These are phyloP conservation scores for Exophiala bonariae DNA, from an alignment of 2,329 filamentous ascomycete species.

Conservation along the genomic window DNA sequence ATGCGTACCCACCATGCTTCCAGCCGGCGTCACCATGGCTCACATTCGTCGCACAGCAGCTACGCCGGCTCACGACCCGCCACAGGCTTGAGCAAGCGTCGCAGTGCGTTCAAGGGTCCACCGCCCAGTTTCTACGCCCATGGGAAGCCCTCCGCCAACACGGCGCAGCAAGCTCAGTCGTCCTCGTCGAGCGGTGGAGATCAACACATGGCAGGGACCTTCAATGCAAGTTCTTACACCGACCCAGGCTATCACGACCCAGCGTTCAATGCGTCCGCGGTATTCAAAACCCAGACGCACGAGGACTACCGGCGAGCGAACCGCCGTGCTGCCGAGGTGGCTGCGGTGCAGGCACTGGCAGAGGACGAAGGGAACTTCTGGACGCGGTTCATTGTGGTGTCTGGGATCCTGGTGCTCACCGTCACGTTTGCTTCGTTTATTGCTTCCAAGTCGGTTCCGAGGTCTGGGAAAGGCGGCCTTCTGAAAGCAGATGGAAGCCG, in stretches of 20 bases:
- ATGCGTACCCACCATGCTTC: conserved; percentile 36
- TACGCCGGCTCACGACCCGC: conserved; percentile 59
- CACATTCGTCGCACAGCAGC: conserved; percentile 32
- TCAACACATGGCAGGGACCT: conserved; percentile 12
- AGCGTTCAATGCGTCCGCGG: conserved; percentile 72
- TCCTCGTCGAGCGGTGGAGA: conserved; percentile 10
- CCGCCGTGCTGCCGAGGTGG: conserved; percentile 39
- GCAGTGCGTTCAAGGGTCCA: conserved; percentile 76
- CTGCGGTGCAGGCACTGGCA: conserved; percentile 33
- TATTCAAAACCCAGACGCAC: conserved; percentile 71
- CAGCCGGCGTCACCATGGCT: conserved; percentile 32
- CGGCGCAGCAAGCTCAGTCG: conserved; percentile 61
- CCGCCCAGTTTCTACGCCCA: conserved; percentile 85
- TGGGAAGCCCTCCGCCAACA: conserved; percentile 62
- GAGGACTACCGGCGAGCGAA: conserved; percentile 56
- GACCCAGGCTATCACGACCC: conserved; percentile 34
- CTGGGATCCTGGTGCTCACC: conserved; percentile 37
- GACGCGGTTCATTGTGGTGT: conserved; percentile 39
- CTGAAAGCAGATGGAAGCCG: conserved; percentile 25
- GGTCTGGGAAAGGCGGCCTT: conserved; percentile 21
- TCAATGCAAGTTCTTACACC: conserved; percentile 22
- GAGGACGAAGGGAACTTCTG: conserved; percentile 40
- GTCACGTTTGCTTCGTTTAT: conserved; percentile 33
- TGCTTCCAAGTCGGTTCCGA: conserved; percentile 13
- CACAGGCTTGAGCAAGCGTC: conserved; percentile 74